Evolutionary conservation across 2,329 filamentous ascomycete species (phyloP).

Genomic region (Chaetomiaceae sp.): DNA sequence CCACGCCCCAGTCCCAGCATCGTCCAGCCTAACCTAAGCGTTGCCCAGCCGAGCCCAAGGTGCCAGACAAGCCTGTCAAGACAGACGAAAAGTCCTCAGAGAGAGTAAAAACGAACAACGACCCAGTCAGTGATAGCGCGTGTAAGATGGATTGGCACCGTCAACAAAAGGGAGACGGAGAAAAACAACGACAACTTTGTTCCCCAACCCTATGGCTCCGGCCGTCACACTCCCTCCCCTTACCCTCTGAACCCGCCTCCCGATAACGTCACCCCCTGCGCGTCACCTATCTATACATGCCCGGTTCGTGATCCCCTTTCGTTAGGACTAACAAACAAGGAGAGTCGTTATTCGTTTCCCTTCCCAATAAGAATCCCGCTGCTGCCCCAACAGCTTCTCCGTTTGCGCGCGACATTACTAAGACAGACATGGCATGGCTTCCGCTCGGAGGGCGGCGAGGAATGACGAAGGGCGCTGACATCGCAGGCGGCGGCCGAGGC

Average conservation of each 20-base stretch:
- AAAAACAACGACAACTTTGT: background rate
- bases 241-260: slow-evolving; percentile 2
- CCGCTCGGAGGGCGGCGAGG: slow-evolving; percentile 19
- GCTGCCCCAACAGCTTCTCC: slow-evolving; percentile 14
- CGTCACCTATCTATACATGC: slow-evolving; percentile 25
- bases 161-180: background rate
- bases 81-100: no score
- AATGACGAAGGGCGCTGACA: background rate
- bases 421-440: slow-evolving; percentile 24
- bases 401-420: slow-evolving; percentile 22
- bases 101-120: slow-evolving; percentile 4
- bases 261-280: slow-evolving; percentile 11
- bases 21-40: no score
- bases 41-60: no score
- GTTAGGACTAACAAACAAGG: slow-evolving; percentile 22
- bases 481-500: slow-evolving; percentile 14
- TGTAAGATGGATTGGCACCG: slow-evolving; percentile 10
- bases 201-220: background rate
- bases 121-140: background rate
- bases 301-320: slow-evolving; percentile 6
- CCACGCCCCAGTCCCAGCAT: no score
- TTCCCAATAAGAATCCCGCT: slow-evolving; percentile 11
- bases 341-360: slow-evolving; percentile 28
- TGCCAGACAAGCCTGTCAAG: no score
- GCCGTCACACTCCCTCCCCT: background rate